Evolutionary conservation across 441 rosid species (phyloP), one percentile per base, ranked within the genome.

Genomic region (Dalechampia spathulata): DNA sequence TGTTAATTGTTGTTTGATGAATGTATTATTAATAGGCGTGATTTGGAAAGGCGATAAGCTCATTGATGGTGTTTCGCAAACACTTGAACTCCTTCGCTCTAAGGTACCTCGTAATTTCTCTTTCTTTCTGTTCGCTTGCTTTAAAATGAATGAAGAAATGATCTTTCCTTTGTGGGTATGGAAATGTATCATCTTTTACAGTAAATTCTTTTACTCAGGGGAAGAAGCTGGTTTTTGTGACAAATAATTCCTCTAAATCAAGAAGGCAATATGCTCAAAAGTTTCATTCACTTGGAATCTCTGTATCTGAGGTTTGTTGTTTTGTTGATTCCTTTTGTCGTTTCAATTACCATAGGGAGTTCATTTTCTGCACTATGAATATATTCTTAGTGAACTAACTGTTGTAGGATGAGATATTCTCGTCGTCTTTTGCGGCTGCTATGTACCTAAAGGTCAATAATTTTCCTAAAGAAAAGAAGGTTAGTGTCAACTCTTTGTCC

Each of bases 341-440:
- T 47, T 28, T 41, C 20, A 15, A 11, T 52, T 9, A 5, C 44
- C 6, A 4, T 56, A 39, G 52, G 19, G 20, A 17, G 15, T 20
- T 45, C 28, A 7, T 56, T 44, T 15, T 14, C 21, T 26, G 21
- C 15, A 28, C 22, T 39, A 12, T 13, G 17, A 20, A 22, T 30
- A 30, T 30, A 8, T 30, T 4, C 14, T 60, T 27, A 16, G 41
- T 26, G 22, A 36, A 26, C 13, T 13, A 6, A 58, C 26, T 65
- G 61, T 42, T 63, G 44, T 64, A 92, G 96, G 92, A 92, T 69
- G 99, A 92, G 75, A 89, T 92, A 41, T 82, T 89, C 64, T 83
- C 94, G 5, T 92, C 99, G 2, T 89, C 97, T 11, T 92, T 86
- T 56, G 96, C 96, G 1, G 94, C 96, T 14, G 97, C 96, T 47